Base-by-base conservation (phyloP, 2,329 filamentous ascomycete species). In the Balansia obtecta region DNA sequence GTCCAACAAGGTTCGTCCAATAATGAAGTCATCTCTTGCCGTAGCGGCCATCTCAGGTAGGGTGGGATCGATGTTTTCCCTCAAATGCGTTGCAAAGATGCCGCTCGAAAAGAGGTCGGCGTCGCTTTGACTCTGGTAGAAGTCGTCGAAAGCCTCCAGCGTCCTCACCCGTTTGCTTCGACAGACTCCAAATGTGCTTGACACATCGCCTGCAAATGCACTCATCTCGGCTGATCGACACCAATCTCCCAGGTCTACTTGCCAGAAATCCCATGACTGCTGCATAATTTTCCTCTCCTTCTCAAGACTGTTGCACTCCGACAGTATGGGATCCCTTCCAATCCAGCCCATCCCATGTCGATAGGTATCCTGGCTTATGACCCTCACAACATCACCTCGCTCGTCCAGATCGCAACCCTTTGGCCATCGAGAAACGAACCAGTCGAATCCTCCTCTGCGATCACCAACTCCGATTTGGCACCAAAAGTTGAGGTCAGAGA, bases 381-480 rank as follows among this genome's bases (percentile, higher is more conserved):
- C 86, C 22, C 90, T 82, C 41, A 91, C 72, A 10, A 75, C 76
- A 50, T 86, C 74, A 2, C 85, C 83, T 43, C 82, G 65, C 48
- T 77, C 71, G 58, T 91, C 83, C 3, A 83, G 60, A 59, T 91
- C 86, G 22, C 74, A 74, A 0, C 86, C 86, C 43, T 75, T 77
- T 9, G 87, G 86, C 81, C 83, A 91, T 51, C 84, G 77, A 45
- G 84, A 80, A 57, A 85, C 82, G 58, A 95, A 87, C 91, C 94
- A 98, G 59, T 91, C 86, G 43, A 95, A 77, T 0, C 93, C 91
- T 18, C 86, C 86, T 57, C 86, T 86, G n/a, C 80, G 74, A 62
- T 95, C 93, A 5, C 93, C 94, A 10, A 98, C 81, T 0, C 85
- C 88, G 67, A 97, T 89, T 64, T 98, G 93, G 63, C 94, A 98